These are phyloP conservation scores for Myriosclerotinia curreyana DNA, from an alignment of 2,329 filamentous ascomycete genomes.

Conservation along the genomic window DNA sequence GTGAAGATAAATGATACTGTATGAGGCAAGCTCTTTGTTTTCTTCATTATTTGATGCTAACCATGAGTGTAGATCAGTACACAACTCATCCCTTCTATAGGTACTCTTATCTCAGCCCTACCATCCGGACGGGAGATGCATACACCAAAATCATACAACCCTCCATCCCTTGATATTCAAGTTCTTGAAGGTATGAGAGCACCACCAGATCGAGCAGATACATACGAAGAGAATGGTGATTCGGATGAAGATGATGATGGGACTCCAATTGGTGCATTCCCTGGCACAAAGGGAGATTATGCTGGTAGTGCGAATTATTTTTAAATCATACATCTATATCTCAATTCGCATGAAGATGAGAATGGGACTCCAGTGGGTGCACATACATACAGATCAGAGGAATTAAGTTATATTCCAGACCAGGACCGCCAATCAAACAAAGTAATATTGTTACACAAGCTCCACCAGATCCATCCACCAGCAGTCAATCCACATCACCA, in stretches of 20 bases:
- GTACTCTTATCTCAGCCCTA: conserved; percentile 71
- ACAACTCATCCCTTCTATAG: conserved; percentile 69
- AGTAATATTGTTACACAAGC: conserved; percentile 13
- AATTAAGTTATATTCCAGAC: background rate
- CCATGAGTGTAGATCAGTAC: conserved; percentile 65
- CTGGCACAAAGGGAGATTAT: conserved; percentile 47
- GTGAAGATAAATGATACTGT: conserved; percentile 90
- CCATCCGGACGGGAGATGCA: conserved; percentile 89
- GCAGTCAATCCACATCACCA: conserved; percentile 12
- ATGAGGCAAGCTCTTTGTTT: conserved; percentile 39
- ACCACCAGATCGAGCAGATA: conserved; percentile 48
- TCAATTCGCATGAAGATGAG: too few species aligned
- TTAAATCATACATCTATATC: conserved; percentile 18
- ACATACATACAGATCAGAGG: too few species aligned
- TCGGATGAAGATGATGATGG: conserved; percentile 42
- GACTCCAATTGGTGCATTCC: conserved; percentile 49
- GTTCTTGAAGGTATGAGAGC: conserved; percentile 61
- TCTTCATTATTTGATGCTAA: conserved; percentile 11
- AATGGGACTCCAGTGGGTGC: too few species aligned
- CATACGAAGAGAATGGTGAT: conserved; percentile 44
- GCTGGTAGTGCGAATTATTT: conserved; percentile 36
- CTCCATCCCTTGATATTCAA: conserved; percentile 62
- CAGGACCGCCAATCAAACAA: background rate
- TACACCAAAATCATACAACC: conserved; percentile 62
- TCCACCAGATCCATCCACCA: background rate